Conservation (phyloP, 306 rosid genomes). For the Clitoria ternatea region DNA sequence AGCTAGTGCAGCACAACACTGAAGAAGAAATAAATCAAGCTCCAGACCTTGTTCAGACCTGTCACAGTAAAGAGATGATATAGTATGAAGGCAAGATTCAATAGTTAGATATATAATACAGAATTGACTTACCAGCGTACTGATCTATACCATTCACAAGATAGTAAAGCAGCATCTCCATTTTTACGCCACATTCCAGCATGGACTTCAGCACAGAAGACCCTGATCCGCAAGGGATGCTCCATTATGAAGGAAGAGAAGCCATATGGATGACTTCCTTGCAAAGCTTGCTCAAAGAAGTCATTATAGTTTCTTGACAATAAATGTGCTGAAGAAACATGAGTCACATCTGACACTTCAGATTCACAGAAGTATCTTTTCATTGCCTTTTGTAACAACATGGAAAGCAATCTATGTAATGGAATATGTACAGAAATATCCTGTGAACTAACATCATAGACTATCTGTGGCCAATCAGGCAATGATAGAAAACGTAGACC, state of each 20-base stretch:
- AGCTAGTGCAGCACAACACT: constrained; percentile 92
- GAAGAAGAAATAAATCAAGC: constrained; percentile 93
- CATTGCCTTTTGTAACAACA: constrained; percentile 75
- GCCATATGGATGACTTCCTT: constrained; percentile 84
- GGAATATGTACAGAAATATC: constrained; percentile 86
- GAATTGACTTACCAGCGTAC: constrained; percentile 71
- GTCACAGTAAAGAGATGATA: constrained; percentile 24
- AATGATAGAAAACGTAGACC: constrained; percentile 52
- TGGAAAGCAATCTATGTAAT: constrained; percentile 79
- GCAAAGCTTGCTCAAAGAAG: constrained; percentile 69
- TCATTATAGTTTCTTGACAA: constrained; percentile 41
- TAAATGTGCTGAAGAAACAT: constrained; percentile 36
- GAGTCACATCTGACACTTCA: constrained; percentile 35
- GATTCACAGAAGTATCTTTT: constrained; percentile 64
- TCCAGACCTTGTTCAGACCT: constrained; percentile 96
- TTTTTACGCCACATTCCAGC: constrained; percentile 98
- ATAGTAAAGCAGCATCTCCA: constrained; percentile 77
- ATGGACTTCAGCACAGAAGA: constrained; percentile 90
- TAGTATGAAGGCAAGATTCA: constrained; percentile 11
- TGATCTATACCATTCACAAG: constrained; percentile 81
- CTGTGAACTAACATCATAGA: constrained; percentile 79
- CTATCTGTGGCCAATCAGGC: constrained; percentile 85
- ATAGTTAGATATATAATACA: constrained; percentile 16
- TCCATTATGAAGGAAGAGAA: constrained; percentile 93
- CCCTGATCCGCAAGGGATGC: constrained; percentile 91